Base-by-base conservation (phyloP, 2,329 filamentous ascomycete genomes). In the Fusarium citri region DNA sequence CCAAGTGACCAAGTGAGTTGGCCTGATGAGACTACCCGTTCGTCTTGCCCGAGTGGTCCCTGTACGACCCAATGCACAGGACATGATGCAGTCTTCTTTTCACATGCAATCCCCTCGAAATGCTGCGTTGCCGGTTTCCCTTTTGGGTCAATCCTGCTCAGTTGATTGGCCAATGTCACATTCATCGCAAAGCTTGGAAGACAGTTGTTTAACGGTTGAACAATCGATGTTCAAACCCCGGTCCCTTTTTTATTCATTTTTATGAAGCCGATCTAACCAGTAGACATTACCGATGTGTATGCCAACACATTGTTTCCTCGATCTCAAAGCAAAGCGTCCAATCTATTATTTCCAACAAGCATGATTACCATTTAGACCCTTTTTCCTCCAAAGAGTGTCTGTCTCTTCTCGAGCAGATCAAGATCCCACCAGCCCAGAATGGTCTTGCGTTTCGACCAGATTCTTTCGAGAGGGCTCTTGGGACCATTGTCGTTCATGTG, bases 341-440 rank as follows among this genome's bases (percentile, higher is more conserved):
- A 66, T 63, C 60, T 57, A 66, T 75, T 68, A 70, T 37, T 26
- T 53, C 30, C 45, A 41, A 40, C 46, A 61, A 64, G 18, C 46
- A 59, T 45, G 26, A 60, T 67, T 69, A 58, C 41, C 57, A 42
- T 40, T 47, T 63, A 59, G 45, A 59, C 31, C 40, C 63, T 71
- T 67, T 63, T 71, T 26, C 71, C 73, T 47, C 74, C 74, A 64
- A 81, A 75, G 47, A 79, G 59, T 10, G 78, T 80, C 70, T 79
- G 77, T 62, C 83, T 80, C 76, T 78, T 84, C 26, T 85, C 84
- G 56, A 87, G 68, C 57, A 87, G 73, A 6, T 81, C 83, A 57
- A 87, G 76, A 75, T 87, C 85, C 85, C 85, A 87, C 85, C 85
- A 87, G 8, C 85, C 85, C 65, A 85, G 77, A 23, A 87, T 76